Evolutionary conservation across 108 stramenopile species (phyloP), one percentile per base, ranked within the genome.

Genomic region (Pseudonitzschia pungens): DNA sequence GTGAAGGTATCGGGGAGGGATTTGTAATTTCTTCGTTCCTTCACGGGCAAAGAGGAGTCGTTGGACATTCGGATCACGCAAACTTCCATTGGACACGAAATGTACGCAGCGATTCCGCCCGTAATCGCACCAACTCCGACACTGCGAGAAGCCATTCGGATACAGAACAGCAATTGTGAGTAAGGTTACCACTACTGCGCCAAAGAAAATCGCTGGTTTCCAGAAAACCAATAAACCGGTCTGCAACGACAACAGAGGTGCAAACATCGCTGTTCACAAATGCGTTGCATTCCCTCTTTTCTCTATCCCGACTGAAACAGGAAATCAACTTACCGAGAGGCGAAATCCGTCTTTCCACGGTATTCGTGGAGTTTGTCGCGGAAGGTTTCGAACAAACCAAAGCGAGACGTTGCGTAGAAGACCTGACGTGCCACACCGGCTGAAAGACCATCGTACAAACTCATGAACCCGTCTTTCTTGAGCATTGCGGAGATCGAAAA

Each of bases 51-150:
- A 83, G 84, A 22, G 87, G 26, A 87, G 77, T 97, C 96, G 70
- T 97, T 97, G 45, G 91, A 89, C 89, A 96, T 90, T 22, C 96
- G 87, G 7, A 97, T 92, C 10, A 92, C 87, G n/a, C 88, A 89
- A 21, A 97, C 96, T 83, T 97, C 96, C 88, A 92, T 91, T 36
- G 96, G 96, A 72, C 96, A 97, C 22, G 89, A 87, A 54, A 97
- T 82, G 57, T 89, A 88, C 28, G 96, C 96, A 11, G 96, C 96
- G 52, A 92, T 83, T 58, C 92, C 96, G 32, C 96, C 96, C 11
- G 94, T 89, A 8, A 83, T 75, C 29, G 87, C 92, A 52, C 94
- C 94, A 16, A 92, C 89, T 11, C 70, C 82, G 43, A 96, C 89
- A 77, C 92, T 92, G 32, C 22, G 21, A 7, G 53, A 45, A 56